Evolutionary conservation across 2,329 filamentous ascomycete species (phyloP).

Genomic region (Aspergillus pseudotamarii): DNA sequence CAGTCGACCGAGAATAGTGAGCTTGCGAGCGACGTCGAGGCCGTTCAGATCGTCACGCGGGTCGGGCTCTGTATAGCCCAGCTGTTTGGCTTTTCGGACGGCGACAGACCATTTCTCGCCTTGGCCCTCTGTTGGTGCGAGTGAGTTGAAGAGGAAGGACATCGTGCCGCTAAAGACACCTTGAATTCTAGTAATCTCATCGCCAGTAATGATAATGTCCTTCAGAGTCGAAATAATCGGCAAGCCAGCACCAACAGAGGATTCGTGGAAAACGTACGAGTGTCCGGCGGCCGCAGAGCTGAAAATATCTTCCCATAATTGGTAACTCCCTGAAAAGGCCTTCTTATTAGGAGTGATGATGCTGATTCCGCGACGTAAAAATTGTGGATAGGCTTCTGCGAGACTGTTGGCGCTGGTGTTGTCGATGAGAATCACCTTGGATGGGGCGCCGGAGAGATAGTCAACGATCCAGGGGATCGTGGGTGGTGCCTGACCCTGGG

Average conservation of each 20-base stretch:
- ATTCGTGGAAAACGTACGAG: neutral
- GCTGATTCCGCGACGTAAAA: neutral
- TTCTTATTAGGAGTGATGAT: neutral
- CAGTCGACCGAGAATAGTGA: neutral
- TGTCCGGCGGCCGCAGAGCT: neutral
- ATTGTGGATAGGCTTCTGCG: neutral
- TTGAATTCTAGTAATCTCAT: neutral
- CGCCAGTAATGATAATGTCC: neutral
- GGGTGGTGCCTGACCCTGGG: neutral
- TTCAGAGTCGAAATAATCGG: neutral
- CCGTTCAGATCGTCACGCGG: neutral
- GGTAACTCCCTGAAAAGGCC: neutral
- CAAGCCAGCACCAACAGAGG: neutral
- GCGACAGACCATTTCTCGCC: neutral
- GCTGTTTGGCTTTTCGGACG: neutral
- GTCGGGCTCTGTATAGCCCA: neutral
- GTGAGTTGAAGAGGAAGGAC: neutral
- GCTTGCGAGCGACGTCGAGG: neutral
- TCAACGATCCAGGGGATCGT: neutral
- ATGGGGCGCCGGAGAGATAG: neutral
- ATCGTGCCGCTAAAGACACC: neutral
- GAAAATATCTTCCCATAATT: neutral
- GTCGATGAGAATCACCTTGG: neutral
- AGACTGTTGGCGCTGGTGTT: neutral
- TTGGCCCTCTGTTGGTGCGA: neutral